A percentile compares a stretch with the other conserved stretches of the same genome.
Conservation (phyloP, 352 stramenopile species). For the Globisporangium barbulae region DNA sequence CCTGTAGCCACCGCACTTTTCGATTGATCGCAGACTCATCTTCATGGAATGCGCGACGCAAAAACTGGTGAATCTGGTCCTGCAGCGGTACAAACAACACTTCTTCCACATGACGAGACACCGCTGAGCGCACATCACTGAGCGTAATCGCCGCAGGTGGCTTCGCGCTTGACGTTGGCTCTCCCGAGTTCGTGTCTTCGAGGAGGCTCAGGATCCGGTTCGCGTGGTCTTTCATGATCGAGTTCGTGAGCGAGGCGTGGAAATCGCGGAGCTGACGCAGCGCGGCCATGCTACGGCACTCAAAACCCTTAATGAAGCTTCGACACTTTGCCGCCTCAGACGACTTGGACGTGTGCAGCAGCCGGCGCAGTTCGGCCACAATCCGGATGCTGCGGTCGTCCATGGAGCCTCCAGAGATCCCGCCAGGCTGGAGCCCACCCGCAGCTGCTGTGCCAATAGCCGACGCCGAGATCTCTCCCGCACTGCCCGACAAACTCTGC, state of each 20-base stretch:
- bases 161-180: slow-evolving; percentile 19
- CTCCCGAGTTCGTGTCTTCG: slow-evolving; percentile 38
- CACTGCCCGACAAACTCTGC: slow-evolving; percentile 57
- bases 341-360: slow-evolving; percentile 79
- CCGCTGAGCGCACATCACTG: slow-evolving; percentile 49
- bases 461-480: slow-evolving; percentile 32
- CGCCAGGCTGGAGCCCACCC: slow-evolving; percentile 31
- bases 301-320: slow-evolving; percentile 58
- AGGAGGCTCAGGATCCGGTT: slow-evolving; percentile 55
- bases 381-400: slow-evolving; percentile 78
- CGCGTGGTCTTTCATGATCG: slow-evolving; percentile 64
- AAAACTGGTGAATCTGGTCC: slow-evolving; percentile 47
- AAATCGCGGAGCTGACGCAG: slow-evolving; percentile 66
- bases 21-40: slow-evolving; percentile 79
- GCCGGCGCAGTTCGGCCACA: slow-evolving; percentile 66
- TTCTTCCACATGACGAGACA: slow-evolving; percentile 82
- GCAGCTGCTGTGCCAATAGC: slow-evolving; percentile 34
- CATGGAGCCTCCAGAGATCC: slow-evolving; percentile 30
- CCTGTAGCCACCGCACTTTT: slow-evolving; percentile 85
- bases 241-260: slow-evolving; percentile 49
- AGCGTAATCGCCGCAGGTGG: slow-evolving; percentile 37
- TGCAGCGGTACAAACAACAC: slow-evolving; percentile 68
- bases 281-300: slow-evolving; percentile 35
- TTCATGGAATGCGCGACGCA: slow-evolving; percentile 66
- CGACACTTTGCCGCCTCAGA: slow-evolving; percentile 66